phyloP scores from a whole-genome alignment of 805 yeast species.

The Yamadazyma sp. region DNA sequence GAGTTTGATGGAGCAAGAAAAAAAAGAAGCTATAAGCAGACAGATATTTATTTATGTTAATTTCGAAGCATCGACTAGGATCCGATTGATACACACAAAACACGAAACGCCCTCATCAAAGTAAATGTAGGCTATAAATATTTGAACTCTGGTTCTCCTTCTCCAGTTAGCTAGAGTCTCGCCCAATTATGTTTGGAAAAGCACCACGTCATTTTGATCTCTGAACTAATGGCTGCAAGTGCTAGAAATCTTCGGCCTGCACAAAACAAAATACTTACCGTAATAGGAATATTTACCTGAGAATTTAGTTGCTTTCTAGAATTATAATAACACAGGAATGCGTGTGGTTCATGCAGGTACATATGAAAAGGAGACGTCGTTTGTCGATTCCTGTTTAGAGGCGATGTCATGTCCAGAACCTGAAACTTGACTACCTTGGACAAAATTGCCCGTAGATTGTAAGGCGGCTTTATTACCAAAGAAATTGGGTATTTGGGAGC shows the following conservation, averaged over 20 bases:
- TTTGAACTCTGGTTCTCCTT: conserved; percentile 9
- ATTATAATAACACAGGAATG: conserved; percentile 1
- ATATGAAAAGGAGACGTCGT: background rate
- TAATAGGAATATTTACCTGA: conserved; percentile 2
- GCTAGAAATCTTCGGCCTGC: conserved; percentile 8
- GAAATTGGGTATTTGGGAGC: too few relatives aligned
- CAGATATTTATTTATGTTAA: conserved; percentile 5
- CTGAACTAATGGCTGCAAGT: conserved; percentile 10
- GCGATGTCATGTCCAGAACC: conserved; percentile 3
- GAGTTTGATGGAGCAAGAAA: conserved; percentile 1
- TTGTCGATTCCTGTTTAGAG: too few relatives aligned
- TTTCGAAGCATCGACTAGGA: background rate
- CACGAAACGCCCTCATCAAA: conserved; percentile 4
- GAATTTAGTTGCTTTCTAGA: conserved; percentile 5
- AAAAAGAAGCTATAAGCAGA: background rate
- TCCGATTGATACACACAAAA: conserved; percentile 5
- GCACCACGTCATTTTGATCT: conserved; percentile 11
- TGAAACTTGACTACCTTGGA: background rate
- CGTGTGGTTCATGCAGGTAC: conserved; percentile 8
- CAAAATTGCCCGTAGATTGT: too few relatives aligned
- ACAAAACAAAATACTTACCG: background rate
- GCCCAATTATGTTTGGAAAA: conserved; percentile 6
- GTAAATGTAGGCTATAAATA: conserved; percentile 11
- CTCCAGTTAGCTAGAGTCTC: background rate
- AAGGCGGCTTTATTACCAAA: too few relatives aligned